phyloP scores from a whole-genome alignment of 2,329 filamentous ascomycete genomes.

The Colletotrichum sp. region DNA sequence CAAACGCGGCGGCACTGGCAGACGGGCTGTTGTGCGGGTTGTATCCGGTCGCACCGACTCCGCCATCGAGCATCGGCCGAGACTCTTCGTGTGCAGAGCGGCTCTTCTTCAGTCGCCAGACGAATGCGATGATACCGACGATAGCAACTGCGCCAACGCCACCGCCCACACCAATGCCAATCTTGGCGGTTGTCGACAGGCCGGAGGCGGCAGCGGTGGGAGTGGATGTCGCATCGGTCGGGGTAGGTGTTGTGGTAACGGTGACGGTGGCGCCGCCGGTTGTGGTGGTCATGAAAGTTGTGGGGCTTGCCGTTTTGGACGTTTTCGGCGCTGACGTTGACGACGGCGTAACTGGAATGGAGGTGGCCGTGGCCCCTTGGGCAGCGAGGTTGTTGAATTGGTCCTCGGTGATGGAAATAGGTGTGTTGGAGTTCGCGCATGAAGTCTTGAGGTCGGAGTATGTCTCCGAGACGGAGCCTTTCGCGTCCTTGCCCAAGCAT shows the following conservation, averaged over 20 bases:
- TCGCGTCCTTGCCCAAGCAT: slow-evolving; percentile 46
- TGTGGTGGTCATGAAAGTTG: slow-evolving; percentile 9
- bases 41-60: neutral
- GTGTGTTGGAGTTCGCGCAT: slow-evolving; percentile 49
- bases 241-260: neutral
- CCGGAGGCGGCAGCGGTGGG: neutral
- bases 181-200: slow-evolving; percentile 40
- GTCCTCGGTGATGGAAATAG: slow-evolving; percentile 43
- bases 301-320: slow-evolving; percentile 20
- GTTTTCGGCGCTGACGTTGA: slow-evolving; percentile 22
- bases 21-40: slow-evolving; percentile 6
- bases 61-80: slow-evolving; percentile 21
- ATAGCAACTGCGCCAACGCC: slow-evolving; percentile 29
- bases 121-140: neutral
- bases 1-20: neutral
- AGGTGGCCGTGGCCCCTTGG: slow-evolving; percentile 14
- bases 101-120: slow-evolving; percentile 15
- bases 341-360: slow-evolving; percentile 22
- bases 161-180: slow-evolving; percentile 45
- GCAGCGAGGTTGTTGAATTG: slow-evolving; percentile 40
- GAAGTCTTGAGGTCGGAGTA: slow-evolving; percentile 49
- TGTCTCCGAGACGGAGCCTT: slow-evolving; percentile 42
- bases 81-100: slow-evolving; percentile 18
- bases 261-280: slow-evolving; percentile 14
- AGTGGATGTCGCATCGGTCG: neutral